Evolutionary conservation across 106 monocot genomes (phyloP), one percentile per base, ranked within the genome.

Genomic region (Acanthochlamys bracteata): DNA sequence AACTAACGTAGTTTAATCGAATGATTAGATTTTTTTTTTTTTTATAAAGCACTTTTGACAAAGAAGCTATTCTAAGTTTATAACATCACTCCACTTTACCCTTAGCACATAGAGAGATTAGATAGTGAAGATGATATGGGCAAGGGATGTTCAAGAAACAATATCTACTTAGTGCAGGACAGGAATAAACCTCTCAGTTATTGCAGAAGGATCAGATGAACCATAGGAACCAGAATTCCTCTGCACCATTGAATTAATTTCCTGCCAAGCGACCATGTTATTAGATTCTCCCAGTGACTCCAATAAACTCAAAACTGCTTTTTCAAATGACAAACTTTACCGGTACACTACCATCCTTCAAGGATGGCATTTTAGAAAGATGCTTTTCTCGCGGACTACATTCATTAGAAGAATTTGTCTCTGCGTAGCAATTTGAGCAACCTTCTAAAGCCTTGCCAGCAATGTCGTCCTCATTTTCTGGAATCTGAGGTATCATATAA

Each of bases 391-490:
- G 75, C 27, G 66, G 59, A 21, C 47, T 67, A 51, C 23, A 69
- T 39, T 74, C 70, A 41, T 66, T 63, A 24, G 67, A 64, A 47
- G 55, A 64, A 20, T 65, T 69, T 66, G 76, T 33, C 59, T 82
- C 79, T 70, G 72, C 73, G 12, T 69, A 67, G 46, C 59, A 70
- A 64, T 39, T 78, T 64, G 41, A 42, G 17, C 33, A 65, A 16
- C 39, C 71, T 57, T 60, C 66, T 66, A 56, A 46, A 53, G 83
- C 70, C 64, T 83, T 77, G 23, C 56, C 42, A 7, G 55, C 43
- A 54, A 58, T 22, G 64, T 7, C 55, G 41, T 83, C 79, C n/a
- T 76, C 79, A 59, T 67, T 63, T 15, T 83, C 83, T 57, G 83
- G 45, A 47, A 75, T 67, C 83, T 83, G 69, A 42, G 10, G 65